Conservation (phyloP, 495 filamentous ascomycete species). For the Penicillium dipodomyicola region DNA sequence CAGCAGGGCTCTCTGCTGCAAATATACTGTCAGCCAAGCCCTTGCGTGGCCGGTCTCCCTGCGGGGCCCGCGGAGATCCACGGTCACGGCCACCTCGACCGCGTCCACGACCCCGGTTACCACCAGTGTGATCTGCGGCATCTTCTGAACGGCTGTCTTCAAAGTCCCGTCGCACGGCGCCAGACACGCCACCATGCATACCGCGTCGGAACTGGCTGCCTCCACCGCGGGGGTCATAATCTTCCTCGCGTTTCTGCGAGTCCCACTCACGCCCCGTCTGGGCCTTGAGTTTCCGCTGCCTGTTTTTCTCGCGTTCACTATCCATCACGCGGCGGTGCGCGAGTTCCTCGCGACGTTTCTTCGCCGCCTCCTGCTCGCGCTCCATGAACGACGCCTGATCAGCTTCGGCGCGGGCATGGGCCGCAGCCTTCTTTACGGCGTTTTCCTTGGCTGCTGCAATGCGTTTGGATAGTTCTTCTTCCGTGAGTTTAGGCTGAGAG, state of each 20-base stretch:
- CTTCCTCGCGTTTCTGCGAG: slow-evolving; percentile 65
- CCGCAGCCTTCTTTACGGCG: slow-evolving; percentile 55
- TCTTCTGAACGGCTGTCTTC: slow-evolving; percentile 28
- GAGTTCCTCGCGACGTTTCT: slow-evolving; percentile 56
- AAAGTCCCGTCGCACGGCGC: slow-evolving; percentile 35
- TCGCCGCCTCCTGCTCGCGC: slow-evolving; percentile 56
- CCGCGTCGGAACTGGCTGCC: slow-evolving; percentile 52
- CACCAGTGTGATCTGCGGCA: slow-evolving; percentile 3
- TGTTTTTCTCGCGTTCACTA: slow-evolving; percentile 68
- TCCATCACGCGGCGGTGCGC: slow-evolving; percentile 60
- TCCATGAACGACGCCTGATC: slow-evolving; percentile 66
- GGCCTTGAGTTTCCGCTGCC: slow-evolving; percentile 66
- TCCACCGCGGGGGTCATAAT: slow-evolving; percentile 48
- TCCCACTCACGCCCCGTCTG: slow-evolving; percentile 73
- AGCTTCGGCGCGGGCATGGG: slow-evolving; percentile 64
- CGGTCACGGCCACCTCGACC: slow-evolving; percentile 37
- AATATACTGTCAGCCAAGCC: slow-evolving; percentile 18
- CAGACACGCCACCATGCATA: slow-evolving; percentile 58
- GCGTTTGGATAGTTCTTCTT: slow-evolving; percentile 60
- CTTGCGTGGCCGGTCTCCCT: slow-evolving; percentile 24
- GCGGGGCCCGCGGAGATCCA: slow-evolving; percentile 32
- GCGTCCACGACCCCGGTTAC: slow-evolving; percentile 25
- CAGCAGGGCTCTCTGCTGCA: slow-evolving; percentile 13
- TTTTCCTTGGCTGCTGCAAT: slow-evolving; percentile 60
- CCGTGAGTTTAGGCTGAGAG: slow-evolving; percentile 61